Evolutionary conservation across 108 stramenopile species (phyloP), one percentile per base, ranked within the genome.

Genomic region (Cyclotella baltica): DNA sequence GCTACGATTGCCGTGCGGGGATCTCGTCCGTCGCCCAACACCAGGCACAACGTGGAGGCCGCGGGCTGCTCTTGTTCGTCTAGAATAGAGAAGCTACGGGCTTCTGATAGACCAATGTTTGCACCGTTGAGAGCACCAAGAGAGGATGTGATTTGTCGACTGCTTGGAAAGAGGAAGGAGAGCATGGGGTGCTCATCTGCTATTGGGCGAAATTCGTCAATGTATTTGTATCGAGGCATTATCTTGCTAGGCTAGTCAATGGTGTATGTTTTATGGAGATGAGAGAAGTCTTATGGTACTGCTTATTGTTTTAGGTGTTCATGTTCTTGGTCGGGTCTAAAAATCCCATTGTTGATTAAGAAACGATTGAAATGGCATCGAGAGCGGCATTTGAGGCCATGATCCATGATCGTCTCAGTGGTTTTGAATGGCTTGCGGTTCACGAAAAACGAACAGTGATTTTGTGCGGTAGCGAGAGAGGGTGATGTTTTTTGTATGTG

Each of bases 11-110:
- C 75, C n/a, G 75, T 76, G 9, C 58, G 30, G 11, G 75, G 75
- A 68, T 36, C 23, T 20, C 11, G 15, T 19, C 58, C 67, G 5
- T 76, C 75, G 15, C 67, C 75, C 34, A 76, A 22, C n/a, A 76
- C 75, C 0, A 76, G 75, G 50, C 75, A 76, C 20, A 76, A 52
- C n/a, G n/a, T n/a, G n/a, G n/a, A 34, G 30, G 64, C 46, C n/a
- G 62, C 33, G 3, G 62, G 58, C 1, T 38, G 46, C 8, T 64
- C 62, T 11, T 36, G 15, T 30, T 57, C 56, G 0, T 56, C 56
- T 62, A 15, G 35, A 15, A 16, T 27, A 20, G 28, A 47, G 28
- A 29, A 27, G 25, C 27, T 31, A 55, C 34, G 2, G 56, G 47
- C 47, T n/a, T 48, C 47, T 48, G 55, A 70, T 56, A 56, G 31